Percentiles rank a stretch among this genome's conserved stretches.
Conservation (phyloP, 139 green algal species). For the Diplosphaera chodatii region DNA sequence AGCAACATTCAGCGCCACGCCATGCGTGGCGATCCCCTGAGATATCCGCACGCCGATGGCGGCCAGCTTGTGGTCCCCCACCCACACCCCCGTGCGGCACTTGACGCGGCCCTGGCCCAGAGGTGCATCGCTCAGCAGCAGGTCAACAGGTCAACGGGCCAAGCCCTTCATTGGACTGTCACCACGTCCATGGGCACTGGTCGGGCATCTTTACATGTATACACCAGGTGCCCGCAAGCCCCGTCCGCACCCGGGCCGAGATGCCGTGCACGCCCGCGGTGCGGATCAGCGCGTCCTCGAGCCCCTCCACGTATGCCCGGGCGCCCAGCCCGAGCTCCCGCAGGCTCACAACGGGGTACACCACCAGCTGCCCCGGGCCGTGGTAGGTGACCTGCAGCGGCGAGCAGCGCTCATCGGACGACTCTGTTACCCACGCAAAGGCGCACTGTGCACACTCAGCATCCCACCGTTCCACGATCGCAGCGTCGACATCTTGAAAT, state of each 20-base stretch:
- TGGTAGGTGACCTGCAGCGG: conserved; percentile 76
- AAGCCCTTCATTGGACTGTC: neutral
- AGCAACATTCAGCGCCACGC: conserved; percentile 82
- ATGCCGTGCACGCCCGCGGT: conserved; percentile 45
- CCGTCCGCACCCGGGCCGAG: conserved; percentile 26
- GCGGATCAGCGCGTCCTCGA: conserved; percentile 81
- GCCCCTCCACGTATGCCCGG: conserved; percentile 77
- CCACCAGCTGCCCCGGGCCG: conserved; percentile 84
- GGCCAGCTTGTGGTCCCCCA: conserved; percentile 79
- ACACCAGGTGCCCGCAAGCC: too few species aligned
- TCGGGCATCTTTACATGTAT: too few species aligned
- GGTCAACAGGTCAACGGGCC: too few species aligned
- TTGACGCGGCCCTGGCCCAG: conserved; percentile 46
- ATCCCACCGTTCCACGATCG: too few species aligned
- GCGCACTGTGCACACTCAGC: too few species aligned
- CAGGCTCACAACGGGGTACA: conserved; percentile 86
- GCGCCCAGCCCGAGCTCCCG: conserved; percentile 55
- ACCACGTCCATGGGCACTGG: too few species aligned
- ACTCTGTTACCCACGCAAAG: too few species aligned
- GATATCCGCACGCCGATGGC: conserved; percentile 88
- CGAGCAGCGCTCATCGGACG: too few species aligned
- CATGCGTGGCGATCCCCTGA: conserved; percentile 78
- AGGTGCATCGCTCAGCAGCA: too few species aligned
- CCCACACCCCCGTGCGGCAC: conserved; percentile 81
- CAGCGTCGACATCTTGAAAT: too few species aligned